Evolutionary conservation across 1,284 basidiomycete genomes (phyloP).

Genomic region (Ustilago crameri): DNA sequence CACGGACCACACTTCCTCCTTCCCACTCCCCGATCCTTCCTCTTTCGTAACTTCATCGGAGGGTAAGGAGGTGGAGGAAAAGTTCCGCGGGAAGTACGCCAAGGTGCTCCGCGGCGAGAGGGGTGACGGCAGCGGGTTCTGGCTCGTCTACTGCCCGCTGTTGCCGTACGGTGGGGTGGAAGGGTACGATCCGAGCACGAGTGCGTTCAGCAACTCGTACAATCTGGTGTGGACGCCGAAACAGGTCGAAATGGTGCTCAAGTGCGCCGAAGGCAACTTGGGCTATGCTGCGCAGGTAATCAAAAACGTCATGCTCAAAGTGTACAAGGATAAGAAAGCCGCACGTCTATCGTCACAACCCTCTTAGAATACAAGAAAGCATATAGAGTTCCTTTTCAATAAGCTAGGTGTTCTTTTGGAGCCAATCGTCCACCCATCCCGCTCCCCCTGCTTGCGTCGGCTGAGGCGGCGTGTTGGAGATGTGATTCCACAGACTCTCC

Average conservation of each 20-base stretch:
- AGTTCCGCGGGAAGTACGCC: conserved; percentile 46
- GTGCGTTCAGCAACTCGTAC: conserved; percentile 62
- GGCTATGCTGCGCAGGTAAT: conserved; percentile 49
- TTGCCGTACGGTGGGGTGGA: conserved; percentile 54
- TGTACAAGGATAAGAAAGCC: conserved; percentile 48
- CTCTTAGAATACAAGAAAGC: no score
- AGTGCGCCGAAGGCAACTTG: conserved; percentile 51
- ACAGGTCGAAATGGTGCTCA: conserved; percentile 56
- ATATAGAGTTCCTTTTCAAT: no score
- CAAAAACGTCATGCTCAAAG: conserved; percentile 30
- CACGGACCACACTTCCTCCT: conserved; percentile 25
- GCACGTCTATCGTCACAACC: conserved; percentile 12
- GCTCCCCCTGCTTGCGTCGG: neutral
- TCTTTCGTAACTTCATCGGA: neutral
- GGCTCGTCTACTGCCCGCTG: conserved; percentile 61
- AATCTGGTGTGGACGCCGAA: conserved; percentile 64
- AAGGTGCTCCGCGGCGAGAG: conserved; percentile 26
- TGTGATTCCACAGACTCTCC: conserved; percentile 42
- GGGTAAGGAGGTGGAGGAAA: conserved; percentile 21
- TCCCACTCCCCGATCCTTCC: neutral
- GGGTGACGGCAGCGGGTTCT: conserved; percentile 27
- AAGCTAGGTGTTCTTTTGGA: conserved; percentile 19
- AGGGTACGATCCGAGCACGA: conserved; percentile 57
- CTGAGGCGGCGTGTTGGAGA: conserved; percentile 17
- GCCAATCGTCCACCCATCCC: conserved; percentile 23